Evolutionary conservation across 352 stramenopile genomes (phyloP).

Genomic region (Globisporangium canariense): DNA sequence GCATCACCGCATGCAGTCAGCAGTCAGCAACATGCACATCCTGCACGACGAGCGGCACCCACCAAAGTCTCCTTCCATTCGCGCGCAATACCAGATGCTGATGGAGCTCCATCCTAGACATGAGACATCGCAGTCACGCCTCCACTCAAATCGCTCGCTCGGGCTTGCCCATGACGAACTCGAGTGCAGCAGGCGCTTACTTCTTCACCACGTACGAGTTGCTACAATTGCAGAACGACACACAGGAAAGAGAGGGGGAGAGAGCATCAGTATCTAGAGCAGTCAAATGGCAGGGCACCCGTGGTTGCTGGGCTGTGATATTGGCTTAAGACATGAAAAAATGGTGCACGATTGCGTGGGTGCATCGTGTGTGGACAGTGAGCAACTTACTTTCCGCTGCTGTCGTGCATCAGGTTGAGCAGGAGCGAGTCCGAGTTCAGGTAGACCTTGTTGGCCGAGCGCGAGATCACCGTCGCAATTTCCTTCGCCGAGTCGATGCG

Average conservation of each 20-base stretch:
- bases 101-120: not conserved
- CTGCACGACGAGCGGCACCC: not conserved
- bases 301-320: not conserved
- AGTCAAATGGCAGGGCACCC: not conserved
- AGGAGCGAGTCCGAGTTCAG: constrained; percentile 97
- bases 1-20: not conserved
- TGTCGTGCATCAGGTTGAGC: constrained; percentile 93
- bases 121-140: constrained; percentile 10
- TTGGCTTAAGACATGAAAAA: constrained; percentile 8
- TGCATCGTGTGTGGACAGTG: not conserved
- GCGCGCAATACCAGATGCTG: constrained; percentile 6
- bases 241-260: not conserved
- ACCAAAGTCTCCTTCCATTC: constrained; percentile 3
- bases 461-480: constrained; percentile 95
- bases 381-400: constrained; percentile 42
- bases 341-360: not conserved
- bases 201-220: constrained; percentile 8
- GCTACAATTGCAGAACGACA: constrained; percentile 8
- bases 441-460: constrained; percentile 97
- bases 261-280: constrained; percentile 1
- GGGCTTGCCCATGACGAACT: not conserved
- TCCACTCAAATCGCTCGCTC: not conserved
- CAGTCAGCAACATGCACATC: not conserved
- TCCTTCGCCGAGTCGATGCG: constrained; percentile 98
- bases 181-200: constrained; percentile 2